A percentile compares a stretch with the other conserved stretches of the same genome.
These are phyloP conservation scores for Diddensiella santjacobensis DNA, from an alignment of 805 yeast species.

Conservation along the genomic window DNA sequence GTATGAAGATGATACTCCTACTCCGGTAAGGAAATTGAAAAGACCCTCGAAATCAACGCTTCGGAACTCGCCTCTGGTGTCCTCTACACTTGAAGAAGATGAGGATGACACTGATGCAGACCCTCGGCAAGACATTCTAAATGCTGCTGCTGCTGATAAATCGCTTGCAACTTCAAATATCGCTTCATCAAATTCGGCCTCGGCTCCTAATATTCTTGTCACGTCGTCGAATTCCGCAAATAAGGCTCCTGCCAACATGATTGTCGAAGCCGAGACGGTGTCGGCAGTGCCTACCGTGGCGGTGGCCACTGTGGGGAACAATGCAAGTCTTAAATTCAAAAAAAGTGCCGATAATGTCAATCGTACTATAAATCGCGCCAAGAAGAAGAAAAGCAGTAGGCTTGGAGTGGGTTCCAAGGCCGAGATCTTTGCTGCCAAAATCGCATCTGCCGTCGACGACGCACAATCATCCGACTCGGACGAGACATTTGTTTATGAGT, in stretches of 20 bases:
- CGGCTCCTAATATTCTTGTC: neutral
- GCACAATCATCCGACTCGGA: conserved; percentile 78
- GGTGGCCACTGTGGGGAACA: conserved; percentile 23
- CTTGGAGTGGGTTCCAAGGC: conserved; percentile 56
- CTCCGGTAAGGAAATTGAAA: neutral
- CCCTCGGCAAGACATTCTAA: neutral
- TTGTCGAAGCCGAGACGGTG: conserved; percentile 62
- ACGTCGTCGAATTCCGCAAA: neutral
- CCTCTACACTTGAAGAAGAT: neutral
- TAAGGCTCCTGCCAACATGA: conserved; percentile 32
- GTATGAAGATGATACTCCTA: neutral
- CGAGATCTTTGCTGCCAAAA: conserved; percentile 89
- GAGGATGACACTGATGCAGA: neutral
- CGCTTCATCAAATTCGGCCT: neutral
- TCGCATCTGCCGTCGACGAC: conserved; percentile 92
- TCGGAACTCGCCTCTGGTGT: no score
- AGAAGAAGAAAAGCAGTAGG: conserved; percentile 40
- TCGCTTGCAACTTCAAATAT: neutral
- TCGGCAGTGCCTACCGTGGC: conserved; percentile 43
- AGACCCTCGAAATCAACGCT: neutral
- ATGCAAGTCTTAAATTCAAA: conserved; percentile 21
- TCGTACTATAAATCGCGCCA: conserved; percentile 18
- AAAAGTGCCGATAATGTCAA: conserved; percentile 31
- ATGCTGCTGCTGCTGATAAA: neutral
- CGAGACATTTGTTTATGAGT: conserved; percentile 95